Conservation (phyloP, 2,329 filamentous ascomycete genomes). For the Meredithiella fracta region DNA sequence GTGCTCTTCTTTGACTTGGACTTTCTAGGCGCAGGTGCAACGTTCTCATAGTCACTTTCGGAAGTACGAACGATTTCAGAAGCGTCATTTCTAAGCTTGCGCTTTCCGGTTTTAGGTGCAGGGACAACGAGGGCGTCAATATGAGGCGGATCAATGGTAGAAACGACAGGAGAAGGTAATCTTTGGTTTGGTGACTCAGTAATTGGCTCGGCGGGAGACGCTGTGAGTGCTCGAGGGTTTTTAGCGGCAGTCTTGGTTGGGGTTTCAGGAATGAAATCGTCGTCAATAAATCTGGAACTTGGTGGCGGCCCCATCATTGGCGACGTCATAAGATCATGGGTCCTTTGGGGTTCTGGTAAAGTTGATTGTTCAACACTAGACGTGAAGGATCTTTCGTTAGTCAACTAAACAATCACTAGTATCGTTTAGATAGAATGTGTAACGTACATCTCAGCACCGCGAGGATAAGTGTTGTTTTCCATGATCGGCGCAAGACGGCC, state of each 20-base stretch:
- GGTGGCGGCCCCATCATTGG: conserved; percentile 53
- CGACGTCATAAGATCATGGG: conserved; percentile 37
- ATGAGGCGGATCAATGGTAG: neutral
- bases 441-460: conserved; percentile 51
- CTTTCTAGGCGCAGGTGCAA: neutral
- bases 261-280: conserved; percentile 22
- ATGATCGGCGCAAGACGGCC: conserved; percentile 48
- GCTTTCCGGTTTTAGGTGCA: conserved; percentile 8
- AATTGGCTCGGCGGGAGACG: neutral
- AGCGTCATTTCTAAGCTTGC: conserved; percentile 8
- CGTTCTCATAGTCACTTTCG: conserved; percentile 8
- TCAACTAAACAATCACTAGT: neutral
- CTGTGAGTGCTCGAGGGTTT: neutral
- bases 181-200: neutral
- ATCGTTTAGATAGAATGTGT: neutral
- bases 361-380: conserved; percentile 7
- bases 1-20: conserved; percentile 31
- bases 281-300: conserved; percentile 40
- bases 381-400: neutral
- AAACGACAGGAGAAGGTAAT: neutral
- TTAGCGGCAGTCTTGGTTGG: conserved; percentile 8
- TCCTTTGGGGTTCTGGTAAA: conserved; percentile 17
- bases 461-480: conserved; percentile 52
- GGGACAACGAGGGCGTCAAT: neutral
- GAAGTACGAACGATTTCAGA: neutral